These are phyloP conservation scores for Orbilia blumenaviensis DNA, from an alignment of 2,329 filamentous ascomycete genomes.

Conservation along the genomic window DNA sequence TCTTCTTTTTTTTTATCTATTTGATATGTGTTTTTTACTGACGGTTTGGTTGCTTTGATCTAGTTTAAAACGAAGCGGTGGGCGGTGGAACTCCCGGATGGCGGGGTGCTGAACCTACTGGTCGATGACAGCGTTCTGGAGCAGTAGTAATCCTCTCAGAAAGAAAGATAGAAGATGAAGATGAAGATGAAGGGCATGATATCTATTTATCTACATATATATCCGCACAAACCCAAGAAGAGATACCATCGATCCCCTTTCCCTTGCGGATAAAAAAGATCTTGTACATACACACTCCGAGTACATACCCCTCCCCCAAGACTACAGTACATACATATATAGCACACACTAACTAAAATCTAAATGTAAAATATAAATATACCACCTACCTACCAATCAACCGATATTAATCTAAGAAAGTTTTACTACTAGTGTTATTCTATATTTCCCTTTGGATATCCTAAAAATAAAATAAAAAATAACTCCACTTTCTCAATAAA, in stretches of 20 bases:
- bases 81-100: conserved; percentile 77
- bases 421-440: no score
- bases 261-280: neutral
- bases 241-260: no score
- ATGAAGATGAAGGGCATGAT: no score
- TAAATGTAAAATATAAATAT: no score
- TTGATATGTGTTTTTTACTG: neutral
- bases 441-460: neutral
- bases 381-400: no score
- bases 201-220: neutral
- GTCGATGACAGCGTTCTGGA: conserved; percentile 61
- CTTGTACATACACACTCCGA: neutral
- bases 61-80: conserved; percentile 89
- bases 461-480: no score
- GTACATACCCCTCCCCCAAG: no score
- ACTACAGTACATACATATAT: conserved; percentile 4
- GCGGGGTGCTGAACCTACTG: conserved; percentile 77
- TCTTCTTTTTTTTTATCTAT: neutral
- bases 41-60: neutral
- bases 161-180: no score
- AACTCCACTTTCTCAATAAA: no score
- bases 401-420: no score
- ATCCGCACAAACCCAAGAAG: no score
- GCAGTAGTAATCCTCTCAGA: neutral
- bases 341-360: neutral